Conservation (phyloP, 108 stramenopile species). For the Tribonema minus region DNA sequence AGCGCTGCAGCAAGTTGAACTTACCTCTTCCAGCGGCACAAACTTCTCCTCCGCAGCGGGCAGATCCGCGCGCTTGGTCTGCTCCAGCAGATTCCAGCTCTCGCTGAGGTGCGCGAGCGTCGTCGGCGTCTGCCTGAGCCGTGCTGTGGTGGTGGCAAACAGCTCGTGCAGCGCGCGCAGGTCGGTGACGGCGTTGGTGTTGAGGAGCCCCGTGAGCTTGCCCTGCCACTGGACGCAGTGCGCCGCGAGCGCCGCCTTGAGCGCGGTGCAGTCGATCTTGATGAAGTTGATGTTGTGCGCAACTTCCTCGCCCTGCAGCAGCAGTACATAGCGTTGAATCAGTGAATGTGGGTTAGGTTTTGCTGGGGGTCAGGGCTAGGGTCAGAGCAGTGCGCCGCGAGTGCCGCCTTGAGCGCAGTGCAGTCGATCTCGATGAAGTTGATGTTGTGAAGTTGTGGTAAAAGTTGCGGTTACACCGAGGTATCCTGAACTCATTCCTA, state of each 20-base stretch:
- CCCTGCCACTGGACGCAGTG: slow-evolving; percentile 63
- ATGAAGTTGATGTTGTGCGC: slow-evolving; percentile 63
- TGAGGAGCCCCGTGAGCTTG: slow-evolving; percentile 58
- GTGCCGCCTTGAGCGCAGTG: slow-evolving; percentile 51
- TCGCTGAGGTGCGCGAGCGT: slow-evolving; percentile 59
- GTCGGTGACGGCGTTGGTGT: slow-evolving; percentile 59
- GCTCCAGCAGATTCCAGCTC: slow-evolving; percentile 44
- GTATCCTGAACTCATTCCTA: too few species aligned
- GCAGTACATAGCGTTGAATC: too few species aligned
- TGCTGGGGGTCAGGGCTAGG: too few species aligned
- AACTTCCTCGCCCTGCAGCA: slow-evolving; percentile 34
- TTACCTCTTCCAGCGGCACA: slow-evolving; percentile 50
- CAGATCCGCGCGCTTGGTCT: slow-evolving; percentile 22
- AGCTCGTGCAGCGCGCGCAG: slow-evolving; percentile 52
- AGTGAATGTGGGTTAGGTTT: too few species aligned
- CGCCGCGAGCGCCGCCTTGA: slow-evolving; percentile 53
- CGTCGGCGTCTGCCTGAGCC: slow-evolving; percentile 35
- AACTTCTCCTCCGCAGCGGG: slow-evolving; percentile 52
- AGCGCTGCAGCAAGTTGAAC: too few species aligned
- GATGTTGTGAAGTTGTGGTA: too few species aligned
- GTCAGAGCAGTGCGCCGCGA: slow-evolving; percentile 57
- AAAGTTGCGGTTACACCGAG: too few species aligned
- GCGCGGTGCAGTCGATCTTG: slow-evolving; percentile 59
- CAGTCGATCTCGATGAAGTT: slow-evolving; percentile 68
- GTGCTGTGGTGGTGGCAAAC: slow-evolving; percentile 42